A percentile compares a stretch with the other conserved stretches of the same genome.
Evolutionary conservation across 192 early-diverging fungal species (phyloP).

Genomic region (Backusella circina): DNA sequence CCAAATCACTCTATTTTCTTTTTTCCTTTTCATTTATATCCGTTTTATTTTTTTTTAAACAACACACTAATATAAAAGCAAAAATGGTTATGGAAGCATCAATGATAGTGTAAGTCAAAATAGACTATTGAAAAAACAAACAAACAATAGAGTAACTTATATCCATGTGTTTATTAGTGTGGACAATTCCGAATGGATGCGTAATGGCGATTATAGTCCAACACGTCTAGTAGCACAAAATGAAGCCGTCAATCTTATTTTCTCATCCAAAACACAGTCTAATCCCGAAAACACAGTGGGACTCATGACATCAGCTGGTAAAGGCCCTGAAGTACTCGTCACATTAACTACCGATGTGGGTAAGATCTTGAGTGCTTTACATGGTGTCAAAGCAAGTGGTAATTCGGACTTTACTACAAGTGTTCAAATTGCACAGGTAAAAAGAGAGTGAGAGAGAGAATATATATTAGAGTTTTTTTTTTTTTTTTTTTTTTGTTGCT

Average conservation of each 20-base stretch:
- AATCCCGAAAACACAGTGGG: conserved; percentile 98
- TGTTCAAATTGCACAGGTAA: conserved; percentile 94
- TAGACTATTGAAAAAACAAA: not conserved
- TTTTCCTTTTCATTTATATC: not conserved
- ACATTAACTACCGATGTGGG: conserved; percentile 89
- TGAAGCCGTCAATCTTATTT: conserved; percentile 90
- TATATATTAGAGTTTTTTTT: not conserved
- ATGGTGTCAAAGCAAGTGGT: conserved; percentile 74
- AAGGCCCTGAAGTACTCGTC: conserved; percentile 92
- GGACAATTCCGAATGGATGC: conserved; percentile 99
- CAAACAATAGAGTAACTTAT: not conserved
- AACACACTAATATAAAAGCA: not conserved
- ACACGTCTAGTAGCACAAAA: conserved; percentile 90
- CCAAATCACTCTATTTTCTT: not conserved
- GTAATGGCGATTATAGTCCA: conserved; percentile 97
- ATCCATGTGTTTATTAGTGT: conserved; percentile 43
- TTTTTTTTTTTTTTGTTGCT: no score
- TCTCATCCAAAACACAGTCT: conserved; percentile 82
- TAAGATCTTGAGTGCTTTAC: conserved; percentile 84
- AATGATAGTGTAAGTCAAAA: conserved; percentile 71
- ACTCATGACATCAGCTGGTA: conserved; percentile 92
- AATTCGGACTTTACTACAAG: conserved; percentile 74
- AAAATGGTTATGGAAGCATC: conserved; percentile 90
- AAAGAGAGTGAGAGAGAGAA: not conserved
- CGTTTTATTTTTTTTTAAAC: not conserved